These are phyloP conservation scores for Zalaria sp. DNA, from an alignment of 2,329 filamentous ascomycete genomes.

Conservation along the genomic window DNA sequence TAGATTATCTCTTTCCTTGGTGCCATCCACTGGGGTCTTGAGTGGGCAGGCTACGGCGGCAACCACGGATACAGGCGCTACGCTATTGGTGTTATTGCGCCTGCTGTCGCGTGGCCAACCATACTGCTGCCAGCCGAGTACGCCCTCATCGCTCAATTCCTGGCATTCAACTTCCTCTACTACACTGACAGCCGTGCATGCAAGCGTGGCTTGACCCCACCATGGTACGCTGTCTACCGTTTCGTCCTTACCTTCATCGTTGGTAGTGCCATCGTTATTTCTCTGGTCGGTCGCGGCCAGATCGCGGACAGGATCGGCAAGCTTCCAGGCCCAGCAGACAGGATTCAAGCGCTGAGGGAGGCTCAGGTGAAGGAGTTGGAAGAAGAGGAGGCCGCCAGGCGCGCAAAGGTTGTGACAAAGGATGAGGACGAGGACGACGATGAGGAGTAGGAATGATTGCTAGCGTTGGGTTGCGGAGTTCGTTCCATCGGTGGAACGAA, in stretches of 20 bases:
- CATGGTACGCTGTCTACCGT: conserved; percentile 80
- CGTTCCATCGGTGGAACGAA: too few relatives aligned
- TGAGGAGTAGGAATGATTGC: conserved; percentile 8
- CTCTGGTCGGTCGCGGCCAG: conserved; percentile 68
- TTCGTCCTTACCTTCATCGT: conserved; percentile 88
- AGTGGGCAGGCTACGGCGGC: conserved; percentile 58
- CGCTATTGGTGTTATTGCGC: conserved; percentile 65
- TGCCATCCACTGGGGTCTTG: conserved; percentile 85
- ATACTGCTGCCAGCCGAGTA: conserved; percentile 72
- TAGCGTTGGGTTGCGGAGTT: background rate
- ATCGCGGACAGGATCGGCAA: conserved; percentile 44
- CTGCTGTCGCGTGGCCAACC: conserved; percentile 79
- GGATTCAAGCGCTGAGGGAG: conserved; percentile 34
- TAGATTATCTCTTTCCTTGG: conserved; percentile 88
- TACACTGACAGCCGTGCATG: conserved; percentile 67
- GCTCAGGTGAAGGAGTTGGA: conserved; percentile 13
- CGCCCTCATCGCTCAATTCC: conserved; percentile 73
- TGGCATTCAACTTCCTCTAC: conserved; percentile 74
- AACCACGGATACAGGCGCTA: conserved; percentile 66
- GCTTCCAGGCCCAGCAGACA: conserved; percentile 29
- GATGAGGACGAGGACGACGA: conserved; percentile 9
- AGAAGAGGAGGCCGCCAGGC: conserved; percentile 18
- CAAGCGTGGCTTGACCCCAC: conserved; percentile 61
- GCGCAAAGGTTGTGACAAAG: conserved; percentile 8
- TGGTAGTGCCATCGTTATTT: conserved; percentile 66